Evolutionary conservation across 2,329 filamentous ascomycete species (phyloP).

Genomic region (Zarea fungicola): DNA sequence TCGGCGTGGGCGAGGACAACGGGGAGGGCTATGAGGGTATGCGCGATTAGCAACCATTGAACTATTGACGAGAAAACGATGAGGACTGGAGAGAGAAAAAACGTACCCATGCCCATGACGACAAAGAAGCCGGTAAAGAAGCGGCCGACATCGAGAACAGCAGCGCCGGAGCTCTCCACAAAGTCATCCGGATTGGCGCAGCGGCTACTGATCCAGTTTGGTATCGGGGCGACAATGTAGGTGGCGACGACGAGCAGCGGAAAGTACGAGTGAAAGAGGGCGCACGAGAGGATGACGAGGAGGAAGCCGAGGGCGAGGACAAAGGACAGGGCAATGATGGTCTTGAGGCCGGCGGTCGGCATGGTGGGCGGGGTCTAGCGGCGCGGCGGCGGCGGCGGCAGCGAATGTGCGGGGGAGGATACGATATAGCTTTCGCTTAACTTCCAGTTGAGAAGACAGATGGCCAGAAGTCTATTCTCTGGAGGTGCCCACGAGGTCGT

Average conservation of each 20-base stretch:
- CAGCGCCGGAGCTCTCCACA: conserved; percentile 75
- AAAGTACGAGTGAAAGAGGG: conserved; percentile 91
- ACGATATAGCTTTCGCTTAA: no score
- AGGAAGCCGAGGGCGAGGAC: conserved; percentile 98
- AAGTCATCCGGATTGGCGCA: conserved; percentile 94
- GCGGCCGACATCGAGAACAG: conserved; percentile 84
- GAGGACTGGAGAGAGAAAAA: conserved; percentile 1
- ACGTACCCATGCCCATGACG: conserved; percentile 92
- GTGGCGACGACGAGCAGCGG: conserved; percentile 93
- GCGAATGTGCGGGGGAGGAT: background rate
- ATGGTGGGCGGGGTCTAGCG: conserved; percentile 35
- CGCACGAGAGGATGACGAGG: conserved; percentile 95
- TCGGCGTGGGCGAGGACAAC: conserved; percentile 81
- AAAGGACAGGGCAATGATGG: conserved; percentile 97
- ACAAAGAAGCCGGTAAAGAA: conserved; percentile 96
- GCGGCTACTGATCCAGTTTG: conserved; percentile 92
- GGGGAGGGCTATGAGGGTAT: conserved; percentile 64
- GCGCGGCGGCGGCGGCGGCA: conserved; percentile 2
- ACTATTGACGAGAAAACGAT: conserved; percentile 1
- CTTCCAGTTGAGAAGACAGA: no score
- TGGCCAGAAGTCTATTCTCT: no score
- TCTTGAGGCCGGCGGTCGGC: conserved; percentile 88
- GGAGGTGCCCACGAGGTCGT: no score
- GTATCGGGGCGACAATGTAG: conserved; percentile 87
- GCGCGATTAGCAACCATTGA: conserved; percentile 16